These are phyloP conservation scores for Fusarium sp. DNA, from an alignment of 2,329 filamentous ascomycete species.

Conservation along the genomic window DNA sequence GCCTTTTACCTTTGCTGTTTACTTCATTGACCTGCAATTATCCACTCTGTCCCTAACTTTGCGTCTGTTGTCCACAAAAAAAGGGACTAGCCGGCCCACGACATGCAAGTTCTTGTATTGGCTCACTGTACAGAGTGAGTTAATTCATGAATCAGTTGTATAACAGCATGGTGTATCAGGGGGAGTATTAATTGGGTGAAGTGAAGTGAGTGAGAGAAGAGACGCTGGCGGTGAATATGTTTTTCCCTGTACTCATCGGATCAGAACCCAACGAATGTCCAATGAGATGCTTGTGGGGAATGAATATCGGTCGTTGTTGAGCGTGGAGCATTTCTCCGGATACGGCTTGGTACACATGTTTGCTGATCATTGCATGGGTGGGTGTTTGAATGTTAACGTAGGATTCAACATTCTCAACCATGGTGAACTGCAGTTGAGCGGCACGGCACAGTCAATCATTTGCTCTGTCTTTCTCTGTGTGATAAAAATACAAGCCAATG, in stretches of 20 bases:
- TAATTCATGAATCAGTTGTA: constrained; percentile 8
- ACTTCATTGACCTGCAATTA: too few relatives aligned
- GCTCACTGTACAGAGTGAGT: constrained; percentile 4
- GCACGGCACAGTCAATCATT: constrained; percentile 1
- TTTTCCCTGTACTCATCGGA: constrained; percentile 10
- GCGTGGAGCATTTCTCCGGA: constrained; percentile 35
- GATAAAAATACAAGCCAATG: constrained; percentile 15
- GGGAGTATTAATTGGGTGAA: constrained; percentile 12
- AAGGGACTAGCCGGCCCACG: too few relatives aligned
- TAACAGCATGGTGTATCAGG: background rate
- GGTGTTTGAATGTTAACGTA: constrained; percentile 1
- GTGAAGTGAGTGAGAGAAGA: constrained; percentile 9
- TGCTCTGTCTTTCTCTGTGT: background rate
- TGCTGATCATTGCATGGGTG: background rate
- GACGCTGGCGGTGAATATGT: constrained; percentile 34
- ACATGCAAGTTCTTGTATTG: too few relatives aligned
- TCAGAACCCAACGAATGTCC: constrained; percentile 28
- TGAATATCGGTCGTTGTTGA: constrained; percentile 9
- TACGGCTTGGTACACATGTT: constrained; percentile 30
- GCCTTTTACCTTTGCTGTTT: too few relatives aligned
- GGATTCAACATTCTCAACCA: background rate
- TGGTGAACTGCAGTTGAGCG: background rate
- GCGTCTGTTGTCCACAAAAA: too few relatives aligned
- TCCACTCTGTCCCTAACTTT: too few relatives aligned
- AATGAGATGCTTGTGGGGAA: constrained; percentile 38